Conservation (phyloP, 805 yeast species). For the Teunomyces pallodes region DNA sequence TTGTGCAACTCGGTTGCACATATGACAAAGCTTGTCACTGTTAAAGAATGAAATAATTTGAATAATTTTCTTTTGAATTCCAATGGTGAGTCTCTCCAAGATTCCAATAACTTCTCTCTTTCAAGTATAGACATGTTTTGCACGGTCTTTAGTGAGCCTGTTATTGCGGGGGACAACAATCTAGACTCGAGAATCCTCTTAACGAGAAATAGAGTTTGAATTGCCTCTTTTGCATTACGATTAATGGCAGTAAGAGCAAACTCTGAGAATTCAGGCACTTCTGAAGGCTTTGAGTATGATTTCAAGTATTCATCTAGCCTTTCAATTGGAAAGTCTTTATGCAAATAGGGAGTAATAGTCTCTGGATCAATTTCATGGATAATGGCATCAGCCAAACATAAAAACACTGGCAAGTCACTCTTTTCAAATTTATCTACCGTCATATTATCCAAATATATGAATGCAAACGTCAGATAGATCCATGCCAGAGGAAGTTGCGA, state of each 20-base stretch:
- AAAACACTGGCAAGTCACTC: conserved; percentile 15
- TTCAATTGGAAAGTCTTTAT: conserved; percentile 23
- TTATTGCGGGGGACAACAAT: conserved; percentile 28
- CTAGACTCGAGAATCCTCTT: conserved; percentile 29
- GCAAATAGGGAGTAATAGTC: conserved; percentile 22
- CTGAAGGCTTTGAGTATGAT: conserved; percentile 26
- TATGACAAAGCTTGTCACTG: conserved; percentile 22
- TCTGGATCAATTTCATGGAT: conserved; percentile 32
- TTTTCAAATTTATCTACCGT: not conserved
- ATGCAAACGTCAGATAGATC: not conserved
- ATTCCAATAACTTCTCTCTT: conserved; percentile 27
- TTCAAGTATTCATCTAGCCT: conserved; percentile 29
- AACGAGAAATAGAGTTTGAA: conserved; percentile 24
- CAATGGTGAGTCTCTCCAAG: conserved; percentile 44
- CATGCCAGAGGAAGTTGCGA: not conserved
- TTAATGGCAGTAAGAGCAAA: conserved; percentile 13
- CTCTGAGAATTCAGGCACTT: conserved; percentile 24
- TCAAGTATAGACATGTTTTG: conserved; percentile 36
- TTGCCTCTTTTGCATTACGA: conserved; percentile 14
- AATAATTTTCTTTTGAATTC: conserved; percentile 33
- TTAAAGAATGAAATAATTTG: conserved; percentile 23
- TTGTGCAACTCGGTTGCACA: conserved; percentile 32
- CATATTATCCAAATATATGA: not conserved
- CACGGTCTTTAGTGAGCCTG: conserved; percentile 33
- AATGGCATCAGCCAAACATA: conserved; percentile 33